Percentiles rank a stretch among this genome's conserved stretches.
Conservation (phyloP, 129 eudicot species). For the Centella asiatica region DNA sequence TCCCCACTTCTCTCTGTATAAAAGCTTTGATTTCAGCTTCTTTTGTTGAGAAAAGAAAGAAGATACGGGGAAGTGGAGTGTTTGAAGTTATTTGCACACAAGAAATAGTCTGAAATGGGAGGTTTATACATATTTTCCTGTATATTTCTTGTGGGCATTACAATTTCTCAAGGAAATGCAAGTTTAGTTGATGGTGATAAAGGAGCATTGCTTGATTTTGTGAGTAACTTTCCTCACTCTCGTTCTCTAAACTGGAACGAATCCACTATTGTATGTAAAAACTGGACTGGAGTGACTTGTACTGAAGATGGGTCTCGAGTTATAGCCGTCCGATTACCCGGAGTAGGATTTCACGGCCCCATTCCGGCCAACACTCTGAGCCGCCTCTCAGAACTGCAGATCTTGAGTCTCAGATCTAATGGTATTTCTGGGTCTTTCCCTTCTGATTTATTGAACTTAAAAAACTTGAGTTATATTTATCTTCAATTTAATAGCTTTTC, state of each 20-base stretch:
- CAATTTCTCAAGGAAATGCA: conserved; percentile 26
- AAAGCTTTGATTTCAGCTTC: conserved; percentile 6
- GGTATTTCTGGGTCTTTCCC: conserved; percentile 76
- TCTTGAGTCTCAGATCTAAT: conserved; percentile 89
- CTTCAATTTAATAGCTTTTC: conserved; percentile 66
- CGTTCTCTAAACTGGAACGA: conserved; percentile 62
- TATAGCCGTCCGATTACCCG: conserved; percentile 65
- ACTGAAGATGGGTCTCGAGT: conserved; percentile 70
- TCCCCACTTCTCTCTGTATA: conserved; percentile 3
- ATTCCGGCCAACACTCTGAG: conserved; percentile 68
- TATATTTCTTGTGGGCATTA: conserved; percentile 39
- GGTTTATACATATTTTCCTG: conserved; percentile 9
- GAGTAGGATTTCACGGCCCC: conserved; percentile 69
- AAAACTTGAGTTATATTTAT: conserved; percentile 52
- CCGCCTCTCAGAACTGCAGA: conserved; percentile 76
- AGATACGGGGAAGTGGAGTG: conserved; percentile 9
- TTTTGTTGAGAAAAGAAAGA: conserved; percentile 5
- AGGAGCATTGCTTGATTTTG: conserved; percentile 75
- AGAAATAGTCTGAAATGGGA: conserved; percentile 34
- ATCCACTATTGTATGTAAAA: conserved; percentile 43
- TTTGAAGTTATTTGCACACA: neutral
- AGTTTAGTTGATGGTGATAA: conserved; percentile 57
- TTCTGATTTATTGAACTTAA: conserved; percentile 47
- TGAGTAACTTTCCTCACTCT: conserved; percentile 48
- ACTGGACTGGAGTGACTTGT: conserved; percentile 87